phyloP scores from a whole-genome alignment of 768 basidiomycete species.

The Dioszegia hungarica region DNA sequence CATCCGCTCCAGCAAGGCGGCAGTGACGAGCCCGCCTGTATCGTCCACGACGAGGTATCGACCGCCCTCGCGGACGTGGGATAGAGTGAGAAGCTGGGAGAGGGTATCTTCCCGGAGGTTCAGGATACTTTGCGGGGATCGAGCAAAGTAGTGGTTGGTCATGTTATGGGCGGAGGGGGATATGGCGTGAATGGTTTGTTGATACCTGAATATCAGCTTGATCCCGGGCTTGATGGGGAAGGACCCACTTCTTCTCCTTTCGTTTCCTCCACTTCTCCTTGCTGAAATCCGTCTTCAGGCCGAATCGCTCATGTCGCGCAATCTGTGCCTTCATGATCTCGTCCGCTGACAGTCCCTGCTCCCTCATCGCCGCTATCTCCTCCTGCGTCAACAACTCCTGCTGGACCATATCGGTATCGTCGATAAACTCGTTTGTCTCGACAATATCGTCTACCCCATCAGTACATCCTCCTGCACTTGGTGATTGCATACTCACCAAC shows the following conservation, averaged over 20 bases:
- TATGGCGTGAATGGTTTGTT: conserved; percentile 77
- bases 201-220: conserved; percentile 36
- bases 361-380: conserved; percentile 79
- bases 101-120: conserved; percentile 82
- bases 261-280: conserved; percentile 97
- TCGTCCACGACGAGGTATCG: conserved; percentile 86
- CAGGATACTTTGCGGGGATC: conserved; percentile 67
- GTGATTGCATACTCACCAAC: conserved; percentile 20
- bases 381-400: conserved; percentile 60
- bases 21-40: conserved; percentile 79
- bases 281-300: conserved; percentile 93
- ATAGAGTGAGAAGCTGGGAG: conserved; percentile 78
- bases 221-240: neutral
- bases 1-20: conserved; percentile 77
- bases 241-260: conserved; percentile 85
- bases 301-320: conserved; percentile 83
- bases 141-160: conserved; percentile 79
- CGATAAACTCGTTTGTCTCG: conserved; percentile 93
- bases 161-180: conserved; percentile 84
- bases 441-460: conserved; percentile 76
- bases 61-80: conserved; percentile 80
- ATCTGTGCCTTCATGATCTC: conserved; percentile 95
- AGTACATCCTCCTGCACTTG: neutral
- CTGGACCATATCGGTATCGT: conserved; percentile 60
- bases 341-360: conserved; percentile 75